Evolutionary conservation across 1,284 basidiomycete genomes (phyloP), one percentile per base, ranked within the genome.

Genomic region (Sanghuangporus sanghuang): DNA sequence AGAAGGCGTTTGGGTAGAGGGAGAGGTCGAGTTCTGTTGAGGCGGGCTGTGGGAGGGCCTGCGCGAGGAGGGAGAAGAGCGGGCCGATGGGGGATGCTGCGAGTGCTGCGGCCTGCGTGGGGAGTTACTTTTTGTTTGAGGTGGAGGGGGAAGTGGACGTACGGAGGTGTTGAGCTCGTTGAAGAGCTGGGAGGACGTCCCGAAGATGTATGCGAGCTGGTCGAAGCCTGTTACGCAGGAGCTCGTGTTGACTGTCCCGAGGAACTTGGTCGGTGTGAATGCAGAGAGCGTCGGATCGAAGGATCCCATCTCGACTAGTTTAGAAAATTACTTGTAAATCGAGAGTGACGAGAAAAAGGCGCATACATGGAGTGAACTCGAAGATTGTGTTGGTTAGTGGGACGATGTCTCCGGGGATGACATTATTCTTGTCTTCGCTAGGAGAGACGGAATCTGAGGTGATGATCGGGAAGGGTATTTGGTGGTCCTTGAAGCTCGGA

Each of bases 191-290:
- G 81, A 81, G 4, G 79, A 81, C 0, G 75, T 66, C 11, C 73
- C 81, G 14, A 73, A 67, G 8, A 83, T 68, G 53, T 78, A 73
- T n/a, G 75, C 70, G 0, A 76, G 71, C 65, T 82, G 79, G 59
- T 85, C 82, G 68, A 79, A 85, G n/a, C 76, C 77, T 0, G 77
- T 77, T 1, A 78, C 73, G 61, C 84, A 85, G 3, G 75, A 39
- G 23, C 73, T 75, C 8, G 69, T 68, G 62, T 80, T 81, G 5
- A 71, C 73, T 16, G 79, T 79, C n/a, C 79, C 81, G 16, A 82
- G 66, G 62, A 76, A 74, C 62, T 74, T 71, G 42, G 75, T 78
- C 0, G 78, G 78, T 6, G 73, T 73, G 65, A 80, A 81, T 0
- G 80, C 78, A 14, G 75, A 75, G 2, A 83, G 70, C 55, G 72